Evolutionary conservation across 2,329 filamentous ascomycete genomes (phyloP).

Genomic region (Esteya vermicola): DNA sequence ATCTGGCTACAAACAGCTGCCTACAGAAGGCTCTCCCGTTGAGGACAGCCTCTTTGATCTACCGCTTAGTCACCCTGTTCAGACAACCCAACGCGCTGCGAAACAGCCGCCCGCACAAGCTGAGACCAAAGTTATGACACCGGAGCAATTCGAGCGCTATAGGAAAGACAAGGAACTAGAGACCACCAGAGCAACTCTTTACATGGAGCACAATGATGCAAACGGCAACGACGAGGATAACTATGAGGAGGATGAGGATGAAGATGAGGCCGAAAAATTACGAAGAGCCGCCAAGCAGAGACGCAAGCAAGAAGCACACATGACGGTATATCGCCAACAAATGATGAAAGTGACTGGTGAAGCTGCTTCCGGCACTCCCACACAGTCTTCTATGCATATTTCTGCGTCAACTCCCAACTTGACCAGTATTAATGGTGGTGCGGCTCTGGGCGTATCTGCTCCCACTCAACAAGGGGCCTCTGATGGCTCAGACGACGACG

Average conservation of each 20-base stretch:
- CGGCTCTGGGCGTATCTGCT: not conserved
- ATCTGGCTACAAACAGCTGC: conserved; percentile 16
- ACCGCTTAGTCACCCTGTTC: conserved; percentile 23
- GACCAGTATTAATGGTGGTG: conserved; percentile 17
- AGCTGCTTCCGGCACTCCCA: conserved; percentile 28
- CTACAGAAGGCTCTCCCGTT: conserved; percentile 17
- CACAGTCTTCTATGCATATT: conserved; percentile 40
- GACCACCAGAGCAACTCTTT: conserved; percentile 22
- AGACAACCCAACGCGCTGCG: conserved; percentile 20
- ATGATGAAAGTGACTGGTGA: conserved; percentile 96
- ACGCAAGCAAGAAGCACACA: conserved; percentile 77
- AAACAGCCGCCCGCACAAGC: conserved; percentile 23
- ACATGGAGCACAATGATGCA: conserved; percentile 32
- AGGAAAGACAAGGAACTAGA: conserved; percentile 58
- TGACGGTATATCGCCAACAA: conserved; percentile 79
- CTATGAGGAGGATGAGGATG: conserved; percentile 56
- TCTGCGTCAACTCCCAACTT: conserved; percentile 52
- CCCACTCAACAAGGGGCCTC: conserved; percentile 23
- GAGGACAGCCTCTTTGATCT: conserved; percentile 41
- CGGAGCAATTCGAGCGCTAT: conserved; percentile 73
- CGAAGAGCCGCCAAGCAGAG: conserved; percentile 62
- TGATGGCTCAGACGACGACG: conserved; percentile 61
- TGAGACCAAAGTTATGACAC: conserved; percentile 74
- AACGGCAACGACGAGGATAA: conserved; percentile 45
- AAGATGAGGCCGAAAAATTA: conserved; percentile 66